These are phyloP conservation scores for Cynanchum wilfordii DNA, from an alignment of 257 asterid species.

Conservation along the genomic window DNA sequence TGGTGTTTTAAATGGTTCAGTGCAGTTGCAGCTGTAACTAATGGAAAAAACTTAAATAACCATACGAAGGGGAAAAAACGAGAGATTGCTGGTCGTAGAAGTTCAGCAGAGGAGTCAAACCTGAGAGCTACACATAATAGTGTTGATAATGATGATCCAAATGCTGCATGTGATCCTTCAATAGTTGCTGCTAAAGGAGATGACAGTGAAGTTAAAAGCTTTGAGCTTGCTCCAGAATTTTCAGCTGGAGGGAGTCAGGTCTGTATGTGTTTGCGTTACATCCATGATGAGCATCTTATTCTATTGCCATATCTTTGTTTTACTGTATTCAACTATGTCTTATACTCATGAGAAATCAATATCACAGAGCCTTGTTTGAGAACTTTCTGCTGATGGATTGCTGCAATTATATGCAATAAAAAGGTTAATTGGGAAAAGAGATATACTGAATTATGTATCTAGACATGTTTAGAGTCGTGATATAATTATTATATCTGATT, in stretches of 20 bases:
- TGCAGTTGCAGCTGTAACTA: slow-evolving; percentile 41
- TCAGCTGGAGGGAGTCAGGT: slow-evolving; percentile 57
- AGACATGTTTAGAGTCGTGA: background rate
- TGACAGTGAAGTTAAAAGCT: slow-evolving; percentile 39
- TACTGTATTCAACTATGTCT: background rate
- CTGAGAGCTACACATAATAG: slow-evolving; percentile 28
- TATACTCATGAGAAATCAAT: background rate
- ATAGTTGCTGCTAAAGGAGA: slow-evolving; percentile 30
- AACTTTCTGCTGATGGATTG: background rate
- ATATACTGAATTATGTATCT: background rate
- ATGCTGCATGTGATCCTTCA: slow-evolving; percentile 24
- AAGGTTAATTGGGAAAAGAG: background rate
- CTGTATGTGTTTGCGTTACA: background rate
- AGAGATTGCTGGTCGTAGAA: slow-evolving; percentile 20
- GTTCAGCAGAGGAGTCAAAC: slow-evolving; percentile 13
- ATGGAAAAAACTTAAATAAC: slow-evolving; percentile 45
- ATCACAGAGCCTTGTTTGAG: background rate
- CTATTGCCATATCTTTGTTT: background rate
- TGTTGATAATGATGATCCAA: slow-evolving; percentile 30
- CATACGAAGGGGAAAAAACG: slow-evolving; percentile 36
- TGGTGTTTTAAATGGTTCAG: slow-evolving; percentile 34
- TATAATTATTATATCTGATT: background rate
- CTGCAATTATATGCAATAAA: background rate
- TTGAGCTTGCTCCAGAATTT: slow-evolving; percentile 45
- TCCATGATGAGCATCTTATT: background rate